Evolutionary conservation across 495 filamentous ascomycete genomes (phyloP).

Genomic region (Xylaria cubensis): DNA sequence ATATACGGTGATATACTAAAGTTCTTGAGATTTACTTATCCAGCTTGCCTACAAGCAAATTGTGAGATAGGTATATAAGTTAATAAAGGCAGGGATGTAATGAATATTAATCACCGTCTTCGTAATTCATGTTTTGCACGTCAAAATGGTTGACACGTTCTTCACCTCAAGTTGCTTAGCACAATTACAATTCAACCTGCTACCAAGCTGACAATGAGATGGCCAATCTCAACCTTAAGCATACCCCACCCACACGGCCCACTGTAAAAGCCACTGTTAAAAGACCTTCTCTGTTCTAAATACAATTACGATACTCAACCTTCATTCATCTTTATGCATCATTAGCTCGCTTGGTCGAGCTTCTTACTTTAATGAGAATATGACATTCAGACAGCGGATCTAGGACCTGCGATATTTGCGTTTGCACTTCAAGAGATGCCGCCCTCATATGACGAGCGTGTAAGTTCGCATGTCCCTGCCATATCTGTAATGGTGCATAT

Average conservation of each 20-base stretch:
- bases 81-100: too few species aligned
- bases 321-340: neutral
- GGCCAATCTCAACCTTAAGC: neutral
- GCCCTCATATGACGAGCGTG: neutral
- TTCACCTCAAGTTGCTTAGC: too few species aligned
- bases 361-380: too few species aligned
- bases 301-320: neutral
- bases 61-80: neutral
- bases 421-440: neutral
- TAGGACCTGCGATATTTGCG: neutral
- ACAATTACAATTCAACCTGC: neutral
- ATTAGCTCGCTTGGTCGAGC: neutral
- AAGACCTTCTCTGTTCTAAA: neutral
- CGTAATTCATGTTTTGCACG: too few species aligned
- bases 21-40: too few species aligned
- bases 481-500: too few species aligned
- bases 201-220: neutral
- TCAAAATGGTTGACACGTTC: too few species aligned
- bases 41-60: neutral
- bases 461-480: neutral
- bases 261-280: neutral
- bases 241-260: neutral
- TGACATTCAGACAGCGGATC: neutral
- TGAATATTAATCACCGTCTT: neutral
- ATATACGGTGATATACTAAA: too few species aligned